phyloP scores from a whole-genome alignment of 2,329 filamentous ascomycete genomes.

The Colletotrichum sp. region DNA sequence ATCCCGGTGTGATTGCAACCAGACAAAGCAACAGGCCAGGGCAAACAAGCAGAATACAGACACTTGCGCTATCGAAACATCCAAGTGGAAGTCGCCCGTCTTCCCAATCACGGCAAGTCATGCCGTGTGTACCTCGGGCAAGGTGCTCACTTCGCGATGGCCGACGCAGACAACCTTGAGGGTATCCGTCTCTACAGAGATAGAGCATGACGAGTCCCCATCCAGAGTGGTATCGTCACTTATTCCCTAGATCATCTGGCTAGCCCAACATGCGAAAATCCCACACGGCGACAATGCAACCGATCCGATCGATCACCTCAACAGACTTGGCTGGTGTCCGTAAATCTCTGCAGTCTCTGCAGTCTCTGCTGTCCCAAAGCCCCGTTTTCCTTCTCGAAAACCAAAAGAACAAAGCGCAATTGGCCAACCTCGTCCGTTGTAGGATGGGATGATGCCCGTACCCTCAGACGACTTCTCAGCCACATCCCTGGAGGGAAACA shows the following conservation, averaged over 20 bases:
- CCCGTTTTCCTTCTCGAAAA: constrained; percentile 6
- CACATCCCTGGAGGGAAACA: constrained; percentile 17
- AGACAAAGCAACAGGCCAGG: neutral
- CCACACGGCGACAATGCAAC: neutral
- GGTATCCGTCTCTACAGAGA: neutral
- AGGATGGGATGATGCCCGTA: constrained; percentile 18
- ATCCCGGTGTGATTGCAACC: neutral
- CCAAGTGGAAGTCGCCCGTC: neutral
- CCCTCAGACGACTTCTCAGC: constrained; percentile 13
- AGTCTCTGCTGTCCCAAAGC: neutral
- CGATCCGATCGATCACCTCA: constrained; percentile 16
- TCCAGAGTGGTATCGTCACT: constrained; percentile 13
- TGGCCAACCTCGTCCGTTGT: constrained; percentile 8
- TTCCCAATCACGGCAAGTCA: neutral
- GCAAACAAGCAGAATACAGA: neutral
- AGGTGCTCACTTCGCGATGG: neutral
- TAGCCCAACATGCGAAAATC: neutral
- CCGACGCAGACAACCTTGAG: neutral
- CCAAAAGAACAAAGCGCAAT: constrained; percentile 10
- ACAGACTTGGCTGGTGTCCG: neutral
- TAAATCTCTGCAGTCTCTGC: neutral
- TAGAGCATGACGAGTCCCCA: constrained; percentile 8
- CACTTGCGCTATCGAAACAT: neutral
- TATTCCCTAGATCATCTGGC: constrained; percentile 12
- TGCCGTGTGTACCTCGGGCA: neutral